Conservation (phyloP, 371 early-diverging fungal species). For the Mortierella sp. region DNA sequence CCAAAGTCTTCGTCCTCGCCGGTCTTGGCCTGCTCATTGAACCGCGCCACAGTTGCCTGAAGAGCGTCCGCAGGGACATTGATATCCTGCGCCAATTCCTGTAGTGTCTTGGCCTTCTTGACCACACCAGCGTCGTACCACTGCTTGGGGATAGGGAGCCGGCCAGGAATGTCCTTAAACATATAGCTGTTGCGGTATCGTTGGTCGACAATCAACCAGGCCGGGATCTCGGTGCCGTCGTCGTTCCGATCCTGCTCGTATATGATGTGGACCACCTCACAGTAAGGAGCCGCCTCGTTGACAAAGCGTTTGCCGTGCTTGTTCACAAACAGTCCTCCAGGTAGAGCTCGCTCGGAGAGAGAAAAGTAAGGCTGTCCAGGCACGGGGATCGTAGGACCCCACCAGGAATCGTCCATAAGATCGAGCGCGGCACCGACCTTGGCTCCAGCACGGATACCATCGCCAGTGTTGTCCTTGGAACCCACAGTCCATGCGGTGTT, state of each 20-base stretch:
- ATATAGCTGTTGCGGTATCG: constrained; percentile 10
- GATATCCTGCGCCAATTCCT: constrained; percentile 13
- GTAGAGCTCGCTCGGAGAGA: constrained; percentile 15
- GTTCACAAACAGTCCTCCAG: constrained; percentile 19
- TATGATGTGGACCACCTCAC: constrained; percentile 16
- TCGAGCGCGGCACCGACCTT: constrained; percentile 14
- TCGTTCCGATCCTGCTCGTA: constrained; percentile 13
- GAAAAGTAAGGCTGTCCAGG: constrained; percentile 18
- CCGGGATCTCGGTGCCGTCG: constrained; percentile 16
- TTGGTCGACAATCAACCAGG: constrained; percentile 20
- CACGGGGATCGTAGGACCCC: constrained; percentile 18
- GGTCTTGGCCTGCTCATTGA: constrained; percentile 10
- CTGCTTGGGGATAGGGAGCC: constrained; percentile 12
- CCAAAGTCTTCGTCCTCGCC: constrained; percentile 16
- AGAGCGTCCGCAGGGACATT: constrained; percentile 5
- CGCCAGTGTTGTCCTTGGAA: constrained; percentile 18
- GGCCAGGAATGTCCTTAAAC: constrained; percentile 11
- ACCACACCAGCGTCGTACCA: constrained; percentile 23
- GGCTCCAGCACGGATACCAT: constrained; percentile 18
- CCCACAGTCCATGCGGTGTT: constrained; percentile 10
- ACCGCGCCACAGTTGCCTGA: constrained; percentile 5
- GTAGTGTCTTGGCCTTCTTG: constrained; percentile 13
- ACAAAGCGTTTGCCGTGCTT: constrained; percentile 20
- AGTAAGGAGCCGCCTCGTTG: constrained; percentile 13
- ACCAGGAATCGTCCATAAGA: constrained; percentile 17